Percentiles rank a stretch among this genome's conserved stretches.
Evolutionary conservation across 2,329 filamentous ascomycete genomes (phyloP).

Genomic region (Pseudomassariella vexata): DNA sequence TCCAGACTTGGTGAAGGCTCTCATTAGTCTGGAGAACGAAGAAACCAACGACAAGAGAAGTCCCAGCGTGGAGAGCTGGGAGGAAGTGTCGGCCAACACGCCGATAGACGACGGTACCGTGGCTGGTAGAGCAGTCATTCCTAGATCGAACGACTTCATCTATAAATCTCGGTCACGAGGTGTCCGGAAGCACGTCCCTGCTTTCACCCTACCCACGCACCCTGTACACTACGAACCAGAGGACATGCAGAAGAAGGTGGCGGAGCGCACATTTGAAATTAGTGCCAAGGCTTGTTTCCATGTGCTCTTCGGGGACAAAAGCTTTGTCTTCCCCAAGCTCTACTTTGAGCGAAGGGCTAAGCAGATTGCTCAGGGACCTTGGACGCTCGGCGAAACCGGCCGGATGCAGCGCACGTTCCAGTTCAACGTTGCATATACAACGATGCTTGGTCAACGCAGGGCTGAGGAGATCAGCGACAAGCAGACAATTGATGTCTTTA

Average conservation of each 20-base stretch:
- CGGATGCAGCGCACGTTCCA: constrained; percentile 73
- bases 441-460: constrained; percentile 58
- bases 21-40: constrained; percentile 70
- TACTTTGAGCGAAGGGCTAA: constrained; percentile 78
- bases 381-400: constrained; percentile 65
- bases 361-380: constrained; percentile 80
- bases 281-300: constrained; percentile 94
- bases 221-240: constrained; percentile 80
- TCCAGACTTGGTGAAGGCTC: constrained; percentile 62
- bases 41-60: constrained; percentile 52
- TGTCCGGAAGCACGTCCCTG: constrained; percentile 43
- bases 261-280: constrained; percentile 81
- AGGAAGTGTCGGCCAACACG: constrained; percentile 62
- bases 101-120: constrained; percentile 54
- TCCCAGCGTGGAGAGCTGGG: constrained; percentile 84
- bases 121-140: constrained; percentile 30
- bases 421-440: constrained; percentile 66
- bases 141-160: constrained; percentile 26
- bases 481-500: constrained; percentile 79
- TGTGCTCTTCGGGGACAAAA: constrained; percentile 93
- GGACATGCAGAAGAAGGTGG: constrained; percentile 68
- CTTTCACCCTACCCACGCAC: constrained; percentile 75
- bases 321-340: constrained; percentile 85
- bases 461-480: constrained; percentile 67
- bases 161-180: constrained; percentile 28